These are phyloP conservation scores for Brassica cretica DNA, from an alignment of 345 rosid genomes.

Conservation along the genomic window DNA sequence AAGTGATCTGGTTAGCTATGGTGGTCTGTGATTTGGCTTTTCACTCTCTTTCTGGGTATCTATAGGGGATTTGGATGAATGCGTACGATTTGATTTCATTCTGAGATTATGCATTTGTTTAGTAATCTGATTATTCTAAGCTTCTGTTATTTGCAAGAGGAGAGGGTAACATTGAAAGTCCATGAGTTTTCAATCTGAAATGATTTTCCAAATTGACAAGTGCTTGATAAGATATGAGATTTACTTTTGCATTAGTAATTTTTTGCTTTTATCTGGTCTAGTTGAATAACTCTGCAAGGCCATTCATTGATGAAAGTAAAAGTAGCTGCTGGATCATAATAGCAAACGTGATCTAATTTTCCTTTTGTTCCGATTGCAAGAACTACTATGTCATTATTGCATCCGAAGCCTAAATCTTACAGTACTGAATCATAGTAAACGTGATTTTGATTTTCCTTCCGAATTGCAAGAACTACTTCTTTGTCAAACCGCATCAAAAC, in stretches of 20 bases:
- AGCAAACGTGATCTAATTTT: not conserved
- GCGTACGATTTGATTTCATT: not conserved
- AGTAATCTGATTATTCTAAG: not conserved
- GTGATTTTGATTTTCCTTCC: too few species aligned
- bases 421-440: too few species aligned
- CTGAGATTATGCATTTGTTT: not conserved
- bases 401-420: too few species aligned
- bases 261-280: not conserved
- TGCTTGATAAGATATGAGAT: conserved; percentile 14
- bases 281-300: not conserved
- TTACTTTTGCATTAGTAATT: not conserved
- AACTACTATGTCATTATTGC: too few species aligned
- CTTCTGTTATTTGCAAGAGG: too few species aligned
- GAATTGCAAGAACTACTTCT: not conserved
- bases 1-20: not conserved
- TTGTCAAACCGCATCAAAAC: conserved; percentile 1
- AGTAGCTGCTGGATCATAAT: not conserved
- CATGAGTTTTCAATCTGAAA: not conserved
- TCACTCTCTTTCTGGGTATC: too few species aligned
- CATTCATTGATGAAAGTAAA: not conserved
- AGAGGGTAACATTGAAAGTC: too few species aligned
- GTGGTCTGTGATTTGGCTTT: too few species aligned
- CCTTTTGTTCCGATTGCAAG: not conserved
- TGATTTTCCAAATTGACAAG: not conserved
- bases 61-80: too few species aligned